Conservation (phyloP, 169 alveolate species). For the Plasmodium gaboni region DNA sequence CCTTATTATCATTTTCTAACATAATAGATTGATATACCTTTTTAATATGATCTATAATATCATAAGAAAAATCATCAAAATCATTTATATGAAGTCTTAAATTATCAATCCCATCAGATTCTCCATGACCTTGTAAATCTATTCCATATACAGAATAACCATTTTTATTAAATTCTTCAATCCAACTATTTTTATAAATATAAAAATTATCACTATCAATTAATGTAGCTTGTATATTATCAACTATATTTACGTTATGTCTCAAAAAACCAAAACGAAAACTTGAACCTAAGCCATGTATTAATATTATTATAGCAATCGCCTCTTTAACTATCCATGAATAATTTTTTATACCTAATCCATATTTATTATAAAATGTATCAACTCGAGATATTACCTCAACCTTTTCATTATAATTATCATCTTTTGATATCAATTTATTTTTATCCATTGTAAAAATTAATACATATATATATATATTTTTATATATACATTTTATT, state of each 20-base stretch:
- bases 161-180: slow-evolving; percentile 75
- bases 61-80: slow-evolving; percentile 80
- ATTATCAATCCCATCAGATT: slow-evolving; percentile 78
- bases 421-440: no score
- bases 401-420: no score
- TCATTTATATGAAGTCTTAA: slow-evolving; percentile 43
- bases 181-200: slow-evolving; percentile 79
- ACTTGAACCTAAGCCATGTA: slow-evolving; percentile 79
- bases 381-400: slow-evolving; percentile 76
- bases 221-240: slow-evolving; percentile 29
- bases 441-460: no score
- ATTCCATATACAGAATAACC: slow-evolving; percentile 80
- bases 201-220: slow-evolving; percentile 69
- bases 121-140: slow-evolving; percentile 83
- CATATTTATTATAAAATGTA: slow-evolving; percentile 78
- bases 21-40: slow-evolving; percentile 48
- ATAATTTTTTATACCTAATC: slow-evolving; percentile 78
- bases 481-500: no score
- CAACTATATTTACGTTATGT: slow-evolving; percentile 77
- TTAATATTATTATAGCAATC: slow-evolving; percentile 75
- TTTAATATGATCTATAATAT: slow-evolving; percentile 79
- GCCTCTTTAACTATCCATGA: slow-evolving; percentile 76
- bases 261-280: slow-evolving; percentile 79
- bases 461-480: no score
- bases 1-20: not conserved